Evolutionary conservation across 1,139 yeast species (phyloP), one percentile per base, ranked within the genome.

Genomic region (Blastobotrys ciferrii): DNA sequence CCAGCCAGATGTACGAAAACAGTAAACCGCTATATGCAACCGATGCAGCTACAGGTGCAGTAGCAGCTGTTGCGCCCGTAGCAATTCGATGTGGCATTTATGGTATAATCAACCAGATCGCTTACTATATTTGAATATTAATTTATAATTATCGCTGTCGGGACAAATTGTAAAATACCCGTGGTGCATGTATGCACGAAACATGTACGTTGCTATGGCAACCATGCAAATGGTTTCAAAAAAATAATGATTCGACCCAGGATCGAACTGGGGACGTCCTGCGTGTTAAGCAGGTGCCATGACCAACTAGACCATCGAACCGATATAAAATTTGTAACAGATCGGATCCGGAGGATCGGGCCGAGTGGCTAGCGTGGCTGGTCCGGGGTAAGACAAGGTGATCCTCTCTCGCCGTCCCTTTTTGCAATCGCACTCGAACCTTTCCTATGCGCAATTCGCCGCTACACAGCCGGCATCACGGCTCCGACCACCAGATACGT

Each of bases 241-340:
- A 54, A 50, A 54, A n/a, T n/a, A 42, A 63, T 88, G 96, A 86
- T 85, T 86, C 81, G 84, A 88, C 96, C 96, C 96, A 87, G 96
- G 96, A 85, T 88, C 95, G 96, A 88, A 88, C 96, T 87, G 96
- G 96, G 96, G 96, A 88, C 96, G 91, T 87, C 85, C 91, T 85
- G 95, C 95, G 95, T 87, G 96, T 87, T 87, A 87, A 86, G 95
- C 95, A 87, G 91, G 84, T 85, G 95, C 94, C 95, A 87, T 87
- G 80, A 87, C 95, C 95, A 73, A 87, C 95, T 87, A 87, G 95
- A 87, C 95, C 95, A 87, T 87, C 82, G 76, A 76, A 77, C 81
- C 81, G 35, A 32, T 33, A n/a, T 28, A 28, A 7, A 28, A 28
- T 32, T 32, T 12, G 11, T n/a, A 12, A n/a, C n/a, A n/a, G n/a